Conservation (phyloP, 495 filamentous ascomycete genomes). For the Stereocaulon alpinum region DNA sequence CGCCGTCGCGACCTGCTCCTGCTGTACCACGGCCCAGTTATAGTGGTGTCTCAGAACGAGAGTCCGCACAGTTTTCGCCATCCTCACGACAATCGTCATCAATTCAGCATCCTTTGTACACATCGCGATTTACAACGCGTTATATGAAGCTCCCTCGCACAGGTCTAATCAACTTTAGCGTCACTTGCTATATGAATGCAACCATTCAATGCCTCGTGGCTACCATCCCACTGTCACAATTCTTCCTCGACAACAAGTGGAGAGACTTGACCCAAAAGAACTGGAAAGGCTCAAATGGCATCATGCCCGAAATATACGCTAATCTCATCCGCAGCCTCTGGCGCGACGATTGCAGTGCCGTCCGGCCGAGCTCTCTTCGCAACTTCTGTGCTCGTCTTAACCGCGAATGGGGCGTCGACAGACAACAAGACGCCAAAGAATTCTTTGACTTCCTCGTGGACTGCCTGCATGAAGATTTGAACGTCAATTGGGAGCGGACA, state of each 20-base stretch:
- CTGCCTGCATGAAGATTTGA: slow-evolving; percentile 65
- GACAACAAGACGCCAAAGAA: slow-evolving; percentile 71
- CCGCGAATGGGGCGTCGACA: slow-evolving; percentile 48
- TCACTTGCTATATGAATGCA: slow-evolving; percentile 87
- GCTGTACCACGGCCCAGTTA: slow-evolving; percentile 78
- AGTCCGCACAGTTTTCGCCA: slow-evolving; percentile 41
- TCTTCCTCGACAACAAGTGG: slow-evolving; percentile 53
- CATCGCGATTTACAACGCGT: slow-evolving; percentile 33
- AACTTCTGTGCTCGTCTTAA: slow-evolving; percentile 49
- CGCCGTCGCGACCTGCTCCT: slow-evolving; percentile 65
- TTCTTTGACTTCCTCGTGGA: slow-evolving; percentile 66
- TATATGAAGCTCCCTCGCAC: slow-evolving; percentile 50
- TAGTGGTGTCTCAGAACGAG: slow-evolving; percentile 69
- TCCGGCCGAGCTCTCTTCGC: slow-evolving; percentile 43
- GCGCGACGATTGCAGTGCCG: slow-evolving; percentile 56
- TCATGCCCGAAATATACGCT: slow-evolving; percentile 65
- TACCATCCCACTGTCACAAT: slow-evolving; percentile 58
- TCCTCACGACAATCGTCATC: slow-evolving; percentile 37
- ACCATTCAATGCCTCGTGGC: slow-evolving; percentile 74
- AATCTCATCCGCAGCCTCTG: slow-evolving; percentile 66
- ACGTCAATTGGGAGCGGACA: slow-evolving; percentile 49
- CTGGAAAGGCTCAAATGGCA: slow-evolving; percentile 63
- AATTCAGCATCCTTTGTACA: slow-evolving; percentile 38
- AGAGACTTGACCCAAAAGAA: slow-evolving; percentile 49
- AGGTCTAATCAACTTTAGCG: slow-evolving; percentile 69